Percentiles rank a stretch among this genome's conserved stretches.
Conservation (phyloP, 306 rosid genomes). For the Ormosia emarginata region DNA sequence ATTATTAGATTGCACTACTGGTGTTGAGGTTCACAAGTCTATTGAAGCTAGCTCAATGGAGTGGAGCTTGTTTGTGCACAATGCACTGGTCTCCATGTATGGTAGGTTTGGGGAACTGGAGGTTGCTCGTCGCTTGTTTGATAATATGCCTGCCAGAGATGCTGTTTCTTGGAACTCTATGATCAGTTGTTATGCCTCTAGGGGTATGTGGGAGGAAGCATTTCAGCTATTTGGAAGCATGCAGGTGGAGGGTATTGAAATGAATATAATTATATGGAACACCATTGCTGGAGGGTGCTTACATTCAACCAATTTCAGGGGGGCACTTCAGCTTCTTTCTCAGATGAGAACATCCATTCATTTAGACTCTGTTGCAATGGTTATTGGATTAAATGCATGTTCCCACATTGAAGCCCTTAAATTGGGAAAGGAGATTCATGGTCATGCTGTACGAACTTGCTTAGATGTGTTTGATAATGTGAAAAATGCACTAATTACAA, state of each 20-base stretch:
- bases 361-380: conserved; percentile 68
- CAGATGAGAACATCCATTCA: conserved; percentile 51
- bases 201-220: conserved; percentile 74
- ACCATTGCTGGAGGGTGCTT: conserved; percentile 73
- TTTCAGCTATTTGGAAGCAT: conserved; percentile 52
- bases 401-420: conserved; percentile 66
- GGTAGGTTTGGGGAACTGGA: conserved; percentile 69
- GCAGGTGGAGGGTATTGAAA: conserved; percentile 46
- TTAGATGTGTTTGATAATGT: conserved; percentile 46
- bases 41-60: conserved; percentile 42
- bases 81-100: conserved; percentile 85
- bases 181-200: conserved; percentile 68
- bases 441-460: conserved; percentile 54
- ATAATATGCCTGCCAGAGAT: conserved; percentile 66
- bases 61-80: conserved; percentile 73
- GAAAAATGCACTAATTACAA: conserved; percentile 70
- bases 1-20: conserved; percentile 46
- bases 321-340: conserved; percentile 64
- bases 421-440: conserved; percentile 82
- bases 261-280: conserved; percentile 68
- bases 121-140: conserved; percentile 67
- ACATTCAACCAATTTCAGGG: conserved; percentile 41
- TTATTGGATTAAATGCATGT: conserved; percentile 69
- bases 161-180: conserved; percentile 77
- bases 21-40: conserved; percentile 62